These are phyloP conservation scores for Aphanomyces stellatus DNA, from an alignment of 352 stramenopile genomes.

Conservation along the genomic window DNA sequence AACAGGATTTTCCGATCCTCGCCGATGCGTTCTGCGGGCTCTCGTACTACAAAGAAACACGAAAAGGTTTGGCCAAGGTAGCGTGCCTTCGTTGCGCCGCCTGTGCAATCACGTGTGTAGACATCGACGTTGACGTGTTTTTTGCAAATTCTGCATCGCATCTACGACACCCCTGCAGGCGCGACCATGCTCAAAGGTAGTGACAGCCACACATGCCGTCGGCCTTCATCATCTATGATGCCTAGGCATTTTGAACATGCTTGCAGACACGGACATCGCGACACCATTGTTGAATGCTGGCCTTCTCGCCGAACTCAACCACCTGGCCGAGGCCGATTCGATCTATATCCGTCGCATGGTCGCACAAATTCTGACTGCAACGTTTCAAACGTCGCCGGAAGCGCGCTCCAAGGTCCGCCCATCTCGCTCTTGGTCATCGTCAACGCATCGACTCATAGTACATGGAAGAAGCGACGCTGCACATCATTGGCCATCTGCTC, in stretches of 20 bases:
- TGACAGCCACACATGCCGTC: background rate
- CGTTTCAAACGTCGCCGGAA: slow-evolving; percentile 14
- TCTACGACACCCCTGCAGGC: slow-evolving; percentile 10
- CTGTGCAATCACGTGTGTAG: background rate
- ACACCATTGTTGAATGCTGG: slow-evolving; percentile 6
- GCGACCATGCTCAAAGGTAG: slow-evolving; percentile 18
- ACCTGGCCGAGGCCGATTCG: background rate
- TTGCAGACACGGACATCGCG: slow-evolving; percentile 8
- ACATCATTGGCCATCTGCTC: slow-evolving; percentile 21
- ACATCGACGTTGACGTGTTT: slow-evolving; percentile 12
- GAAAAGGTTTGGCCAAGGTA: slow-evolving; percentile 38
- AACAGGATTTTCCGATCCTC: slow-evolving; percentile 49
- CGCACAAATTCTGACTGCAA: slow-evolving; percentile 12
- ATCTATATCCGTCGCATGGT: background rate
- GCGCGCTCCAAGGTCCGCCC: background rate
- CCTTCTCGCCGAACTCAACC: background rate
- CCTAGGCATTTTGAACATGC: slow-evolving; percentile 17
- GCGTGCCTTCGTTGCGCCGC: background rate
- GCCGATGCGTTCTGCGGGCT: slow-evolving; percentile 58
- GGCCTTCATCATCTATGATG: background rate
- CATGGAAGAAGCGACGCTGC: slow-evolving; percentile 24
- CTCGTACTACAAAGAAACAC: slow-evolving; percentile 39
- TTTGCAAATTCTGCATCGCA: slow-evolving; percentile 16
- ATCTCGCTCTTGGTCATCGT: background rate
- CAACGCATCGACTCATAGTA: slow-evolving; percentile 28